phyloP scores from a whole-genome alignment of 495 filamentous ascomycete species.

The Xylaria bambusicola region DNA sequence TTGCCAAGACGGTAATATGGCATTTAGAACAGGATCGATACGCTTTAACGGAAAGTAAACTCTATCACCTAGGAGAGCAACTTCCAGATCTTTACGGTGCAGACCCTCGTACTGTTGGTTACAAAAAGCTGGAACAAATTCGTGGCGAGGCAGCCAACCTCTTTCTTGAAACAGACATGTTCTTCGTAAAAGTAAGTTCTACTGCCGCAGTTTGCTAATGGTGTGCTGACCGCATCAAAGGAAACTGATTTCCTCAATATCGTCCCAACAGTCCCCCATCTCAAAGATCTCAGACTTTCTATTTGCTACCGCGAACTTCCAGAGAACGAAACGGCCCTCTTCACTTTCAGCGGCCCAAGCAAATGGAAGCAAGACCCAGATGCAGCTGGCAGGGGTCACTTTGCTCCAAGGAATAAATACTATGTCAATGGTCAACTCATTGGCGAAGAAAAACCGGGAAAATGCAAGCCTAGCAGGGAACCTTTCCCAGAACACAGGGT shows the following conservation, averaged over 20 bases:
- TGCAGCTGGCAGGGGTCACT: slow-evolving; percentile 37
- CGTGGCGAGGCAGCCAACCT: slow-evolving; percentile 47
- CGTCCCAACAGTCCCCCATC: slow-evolving; percentile 68
- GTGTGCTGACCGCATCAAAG: slow-evolving; percentile 41
- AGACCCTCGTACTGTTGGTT: slow-evolving; percentile 41
- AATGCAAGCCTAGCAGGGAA: slow-evolving; percentile 39
- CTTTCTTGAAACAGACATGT: slow-evolving; percentile 62
- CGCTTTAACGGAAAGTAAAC: slow-evolving; percentile 44
- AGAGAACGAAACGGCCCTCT: slow-evolving; percentile 40
- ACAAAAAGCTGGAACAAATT: slow-evolving; percentile 39
- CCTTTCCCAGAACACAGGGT: slow-evolving; percentile 50
- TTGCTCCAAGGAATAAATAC: slow-evolving; percentile 49
- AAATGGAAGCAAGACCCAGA: slow-evolving; percentile 59
- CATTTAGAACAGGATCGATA: slow-evolving; percentile 51
- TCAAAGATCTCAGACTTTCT: slow-evolving; percentile 60
- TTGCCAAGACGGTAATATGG: slow-evolving; percentile 54
- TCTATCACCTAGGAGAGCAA: slow-evolving; percentile 48
- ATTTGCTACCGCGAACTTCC: slow-evolving; percentile 56
- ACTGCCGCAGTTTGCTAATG: neutral
- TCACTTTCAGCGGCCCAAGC: slow-evolving; percentile 36
- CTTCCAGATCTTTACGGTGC: slow-evolving; percentile 44
- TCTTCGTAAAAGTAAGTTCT: slow-evolving; percentile 71
- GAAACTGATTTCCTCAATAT: slow-evolving; percentile 75
- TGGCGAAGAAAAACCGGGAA: slow-evolving; percentile 40
- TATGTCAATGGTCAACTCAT: slow-evolving; percentile 50